Evolutionary conservation across 495 filamentous ascomycete species (phyloP).

Genomic region (Hypoxylon rickii): DNA sequence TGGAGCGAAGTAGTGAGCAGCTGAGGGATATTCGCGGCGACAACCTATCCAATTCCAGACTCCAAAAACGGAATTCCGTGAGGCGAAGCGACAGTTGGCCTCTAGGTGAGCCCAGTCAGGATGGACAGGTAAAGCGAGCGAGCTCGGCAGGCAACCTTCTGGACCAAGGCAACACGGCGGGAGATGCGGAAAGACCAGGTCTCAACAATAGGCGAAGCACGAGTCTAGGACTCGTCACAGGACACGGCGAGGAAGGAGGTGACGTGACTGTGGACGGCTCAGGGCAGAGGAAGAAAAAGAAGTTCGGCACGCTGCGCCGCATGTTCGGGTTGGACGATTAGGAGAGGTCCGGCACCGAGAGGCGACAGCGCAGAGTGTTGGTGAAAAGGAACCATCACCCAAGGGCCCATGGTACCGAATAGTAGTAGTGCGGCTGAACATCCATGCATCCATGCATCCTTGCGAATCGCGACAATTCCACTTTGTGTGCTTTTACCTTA

Average conservation of each 20-base stretch:
- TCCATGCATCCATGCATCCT: no score
- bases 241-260: slow-evolving; percentile 18
- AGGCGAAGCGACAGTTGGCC: slow-evolving; percentile 24
- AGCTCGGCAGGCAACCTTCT: slow-evolving; percentile 40
- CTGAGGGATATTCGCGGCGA: slow-evolving; percentile 39
- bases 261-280: slow-evolving; percentile 31
- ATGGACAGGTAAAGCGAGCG: slow-evolving; percentile 24
- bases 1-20: slow-evolving; percentile 53
- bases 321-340: slow-evolving; percentile 61
- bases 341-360: slow-evolving; percentile 20
- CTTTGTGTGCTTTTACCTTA: slow-evolving; percentile 28
- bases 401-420: slow-evolving; percentile 11
- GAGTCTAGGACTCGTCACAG: slow-evolving; percentile 22
- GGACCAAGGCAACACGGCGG: slow-evolving; percentile 3
- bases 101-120: slow-evolving; percentile 12
- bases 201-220: slow-evolving; percentile 20
- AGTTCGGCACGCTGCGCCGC: slow-evolving; percentile 58
- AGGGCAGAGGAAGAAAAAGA: slow-evolving; percentile 63
- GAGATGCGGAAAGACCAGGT: slow-evolving; percentile 8
- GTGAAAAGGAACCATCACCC: no score
- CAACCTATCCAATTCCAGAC: slow-evolving; percentile 30
- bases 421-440: slow-evolving; percentile 21
- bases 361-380: slow-evolving; percentile 28
- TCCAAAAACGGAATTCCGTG: slow-evolving; percentile 40
- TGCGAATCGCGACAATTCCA: slow-evolving; percentile 13